Conservation (phyloP, 768 basidiomycete genomes). For the Trametes sanguinea region DNA sequence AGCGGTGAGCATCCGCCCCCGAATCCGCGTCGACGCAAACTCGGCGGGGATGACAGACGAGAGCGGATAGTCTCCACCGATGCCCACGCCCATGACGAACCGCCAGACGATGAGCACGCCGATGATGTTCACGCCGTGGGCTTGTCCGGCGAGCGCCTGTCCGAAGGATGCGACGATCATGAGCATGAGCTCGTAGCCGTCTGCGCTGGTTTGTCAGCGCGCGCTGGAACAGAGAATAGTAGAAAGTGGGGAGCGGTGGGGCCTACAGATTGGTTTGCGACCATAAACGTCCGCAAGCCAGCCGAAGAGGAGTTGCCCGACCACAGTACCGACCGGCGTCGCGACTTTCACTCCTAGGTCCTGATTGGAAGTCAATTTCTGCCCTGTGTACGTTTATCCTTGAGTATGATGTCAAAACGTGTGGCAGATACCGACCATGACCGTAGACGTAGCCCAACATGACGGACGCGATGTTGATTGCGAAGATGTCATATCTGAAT, state of each 20-base stretch:
- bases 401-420: no score
- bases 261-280: slow-evolving; percentile 41
- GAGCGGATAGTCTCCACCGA: slow-evolving; percentile 89
- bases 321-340: slow-evolving; percentile 41
- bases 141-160: slow-evolving; percentile 73
- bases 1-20: slow-evolving; percentile 88
- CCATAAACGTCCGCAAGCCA: slow-evolving; percentile 47
- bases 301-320: slow-evolving; percentile 47
- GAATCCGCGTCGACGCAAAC: slow-evolving; percentile 73
- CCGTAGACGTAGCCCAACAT: slow-evolving; percentile 87
- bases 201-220: slow-evolving; percentile 32
- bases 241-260: background rate
- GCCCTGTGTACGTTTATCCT: background rate
- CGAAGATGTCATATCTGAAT: slow-evolving; percentile 40
- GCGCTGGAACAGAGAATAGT: background rate
- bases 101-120: slow-evolving; percentile 84
- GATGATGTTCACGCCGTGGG: slow-evolving; percentile 67
- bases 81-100: slow-evolving; percentile 80
- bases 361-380: slow-evolving; percentile 43
- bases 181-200: slow-evolving; percentile 76
- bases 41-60: slow-evolving; percentile 88
- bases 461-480: slow-evolving; percentile 76
- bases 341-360: slow-evolving; percentile 48
- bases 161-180: slow-evolving; percentile 81
- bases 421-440: slow-evolving; percentile 13